A percentile compares a stretch with the other conserved stretches of the same genome.
These are phyloP conservation scores for Neurospora sp. DNA, from an alignment of 495 filamentous ascomycete genomes.

Conservation along the genomic window DNA sequence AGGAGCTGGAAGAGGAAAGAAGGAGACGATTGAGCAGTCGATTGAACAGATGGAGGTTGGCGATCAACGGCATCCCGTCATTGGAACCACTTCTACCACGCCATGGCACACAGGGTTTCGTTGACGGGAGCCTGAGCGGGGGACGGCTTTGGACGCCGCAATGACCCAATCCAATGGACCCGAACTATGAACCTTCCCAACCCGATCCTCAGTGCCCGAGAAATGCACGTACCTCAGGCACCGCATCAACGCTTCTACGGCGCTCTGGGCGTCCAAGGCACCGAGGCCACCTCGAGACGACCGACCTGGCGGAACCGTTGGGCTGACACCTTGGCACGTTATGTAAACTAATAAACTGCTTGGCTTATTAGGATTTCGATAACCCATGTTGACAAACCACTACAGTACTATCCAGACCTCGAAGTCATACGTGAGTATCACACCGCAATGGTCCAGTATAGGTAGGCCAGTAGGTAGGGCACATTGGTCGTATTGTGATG, in stretches of 20 bases:
- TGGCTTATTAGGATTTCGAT: not conserved
- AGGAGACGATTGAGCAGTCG: not conserved
- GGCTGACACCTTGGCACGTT: not conserved
- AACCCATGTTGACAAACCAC: not conserved
- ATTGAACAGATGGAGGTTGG: not conserved
- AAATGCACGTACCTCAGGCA: not conserved
- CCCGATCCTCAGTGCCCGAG: not conserved
- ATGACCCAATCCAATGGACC: not conserved
- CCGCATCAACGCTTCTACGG: not conserved
- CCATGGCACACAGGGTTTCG: not conserved
- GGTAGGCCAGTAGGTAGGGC: not conserved
- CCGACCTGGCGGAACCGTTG: not conserved
- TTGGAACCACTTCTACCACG: not conserved
- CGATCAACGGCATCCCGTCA: not conserved
- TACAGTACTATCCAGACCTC: not conserved
- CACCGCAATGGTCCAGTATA: not conserved
- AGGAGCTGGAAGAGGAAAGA: not conserved
- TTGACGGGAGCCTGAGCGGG: not conserved
- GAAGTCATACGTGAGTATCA: not conserved
- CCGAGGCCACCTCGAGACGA: not conserved
- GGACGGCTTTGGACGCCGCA: not conserved
- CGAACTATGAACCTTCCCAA: not conserved
- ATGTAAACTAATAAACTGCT: too few relatives aligned
- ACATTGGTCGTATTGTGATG: not conserved
- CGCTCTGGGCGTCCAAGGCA: not conserved